phyloP scores from a whole-genome alignment of 306 rosid genomes.

The Neltuma alba region DNA sequence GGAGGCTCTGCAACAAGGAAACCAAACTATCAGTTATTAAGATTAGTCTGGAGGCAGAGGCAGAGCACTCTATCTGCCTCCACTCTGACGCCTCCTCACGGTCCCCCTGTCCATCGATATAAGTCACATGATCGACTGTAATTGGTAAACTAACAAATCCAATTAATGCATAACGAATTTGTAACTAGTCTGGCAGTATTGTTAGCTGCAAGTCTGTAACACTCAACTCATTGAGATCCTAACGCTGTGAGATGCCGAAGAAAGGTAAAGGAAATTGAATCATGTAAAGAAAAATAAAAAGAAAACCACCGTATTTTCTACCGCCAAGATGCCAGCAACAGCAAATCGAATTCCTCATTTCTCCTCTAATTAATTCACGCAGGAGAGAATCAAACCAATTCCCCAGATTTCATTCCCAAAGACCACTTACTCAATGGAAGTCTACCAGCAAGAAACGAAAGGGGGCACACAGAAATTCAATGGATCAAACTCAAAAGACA shows the following conservation, averaged over 20 bases:
- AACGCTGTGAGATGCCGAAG: background rate
- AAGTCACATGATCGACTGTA: background rate
- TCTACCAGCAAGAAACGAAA: background rate
- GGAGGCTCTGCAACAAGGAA: background rate
- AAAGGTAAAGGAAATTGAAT: background rate
- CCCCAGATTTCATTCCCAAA: background rate
- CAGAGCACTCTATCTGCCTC: background rate
- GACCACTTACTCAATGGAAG: background rate
- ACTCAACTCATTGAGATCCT: background rate
- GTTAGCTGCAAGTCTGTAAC: background rate
- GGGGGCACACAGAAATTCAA: background rate
- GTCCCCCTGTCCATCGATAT: background rate
- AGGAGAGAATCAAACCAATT: background rate
- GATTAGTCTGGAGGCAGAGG: background rate
- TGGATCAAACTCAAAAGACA: constrained; percentile 8
- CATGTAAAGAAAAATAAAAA: background rate
- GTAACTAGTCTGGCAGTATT: background rate
- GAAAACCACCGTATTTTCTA: background rate
- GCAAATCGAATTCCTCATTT: background rate
- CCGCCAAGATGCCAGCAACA: background rate
- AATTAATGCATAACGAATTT: background rate
- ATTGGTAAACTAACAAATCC: background rate
- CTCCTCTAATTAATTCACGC: background rate
- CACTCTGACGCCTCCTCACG: background rate
- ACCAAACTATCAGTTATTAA: background rate